Evolutionary conservation across 768 basidiomycete species (phyloP).

Genomic region (Leccinum aurantiacum): DNA sequence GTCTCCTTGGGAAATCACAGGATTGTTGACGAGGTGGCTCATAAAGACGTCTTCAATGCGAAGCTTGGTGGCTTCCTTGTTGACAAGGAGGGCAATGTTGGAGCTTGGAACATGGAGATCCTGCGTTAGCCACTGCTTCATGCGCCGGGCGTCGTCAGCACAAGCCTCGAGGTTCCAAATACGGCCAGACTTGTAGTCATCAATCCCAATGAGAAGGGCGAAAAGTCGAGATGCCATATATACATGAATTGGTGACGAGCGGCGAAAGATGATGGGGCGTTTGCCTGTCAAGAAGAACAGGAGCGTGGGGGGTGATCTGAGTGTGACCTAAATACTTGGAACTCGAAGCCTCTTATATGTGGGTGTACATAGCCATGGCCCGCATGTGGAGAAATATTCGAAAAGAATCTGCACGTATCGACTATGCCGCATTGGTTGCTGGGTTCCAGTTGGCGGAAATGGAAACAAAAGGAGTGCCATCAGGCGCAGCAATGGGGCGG

Average conservation of each 20-base stretch:
- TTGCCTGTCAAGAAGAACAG: constrained; percentile 12
- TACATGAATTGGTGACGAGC: constrained; percentile 10
- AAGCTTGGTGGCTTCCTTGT: constrained; percentile 59
- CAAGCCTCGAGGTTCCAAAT: constrained; percentile 70
- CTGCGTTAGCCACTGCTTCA: constrained; percentile 57
- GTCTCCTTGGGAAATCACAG: constrained; percentile 57
- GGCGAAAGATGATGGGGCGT: constrained; percentile 2
- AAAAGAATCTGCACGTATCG: not conserved
- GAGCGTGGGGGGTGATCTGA: constrained; percentile 11
- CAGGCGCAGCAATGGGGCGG: not conserved
- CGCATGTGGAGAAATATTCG: not conserved
- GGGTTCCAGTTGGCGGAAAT: constrained; percentile 20
- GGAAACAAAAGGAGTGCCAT: not conserved
- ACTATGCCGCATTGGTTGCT: constrained; percentile 8
- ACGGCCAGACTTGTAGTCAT: constrained; percentile 61
- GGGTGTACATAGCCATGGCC: constrained; percentile 13
- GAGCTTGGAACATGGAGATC: constrained; percentile 57
- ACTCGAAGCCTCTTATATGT: constrained; percentile 18
- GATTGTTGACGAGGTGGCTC: constrained; percentile 63
- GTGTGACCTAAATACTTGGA: constrained; percentile 1
- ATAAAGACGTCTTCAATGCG: constrained; percentile 62
- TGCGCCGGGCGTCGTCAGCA: constrained; percentile 59
- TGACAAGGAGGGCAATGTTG: constrained; percentile 56
- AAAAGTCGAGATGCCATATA: constrained; percentile 52
- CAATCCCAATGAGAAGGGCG: constrained; percentile 67